Evolutionary conservation across 176 grass and related monocot genomes (phyloP).

Genomic region (Leersia perrieri): DNA sequence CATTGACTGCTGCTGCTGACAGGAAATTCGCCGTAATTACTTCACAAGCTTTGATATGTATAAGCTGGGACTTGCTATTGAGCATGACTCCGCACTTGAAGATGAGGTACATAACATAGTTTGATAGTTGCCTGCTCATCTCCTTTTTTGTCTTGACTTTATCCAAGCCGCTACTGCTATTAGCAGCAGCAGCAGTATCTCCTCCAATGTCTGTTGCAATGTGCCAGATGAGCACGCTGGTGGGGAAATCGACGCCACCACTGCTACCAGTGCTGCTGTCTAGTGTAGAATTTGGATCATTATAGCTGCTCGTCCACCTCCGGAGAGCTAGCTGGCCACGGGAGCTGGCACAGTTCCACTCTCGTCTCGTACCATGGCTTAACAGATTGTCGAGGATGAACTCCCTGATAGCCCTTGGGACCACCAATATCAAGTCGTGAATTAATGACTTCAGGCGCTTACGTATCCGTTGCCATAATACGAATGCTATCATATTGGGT

Average conservation of each 20-base stretch:
- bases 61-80: too few relatives aligned
- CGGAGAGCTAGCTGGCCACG: not conserved
- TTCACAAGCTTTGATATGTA: not conserved
- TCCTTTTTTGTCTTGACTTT: too few relatives aligned
- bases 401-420: not conserved
- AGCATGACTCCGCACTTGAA: too few relatives aligned
- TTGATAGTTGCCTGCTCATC: too few relatives aligned
- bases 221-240: not conserved
- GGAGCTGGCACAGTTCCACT: not conserved
- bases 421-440: too few relatives aligned
- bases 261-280: not conserved
- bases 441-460: rapidly evolving
- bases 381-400: not conserved
- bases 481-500: too few relatives aligned
- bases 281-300: not conserved
- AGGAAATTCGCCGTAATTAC: not conserved
- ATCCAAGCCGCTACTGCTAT: too few relatives aligned
- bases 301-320: too few relatives aligned
- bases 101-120: too few relatives aligned
- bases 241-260: not conserved
- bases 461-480: not conserved
- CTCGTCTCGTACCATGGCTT: rapidly evolving
- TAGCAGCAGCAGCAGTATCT: not conserved
- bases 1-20: not conserved
- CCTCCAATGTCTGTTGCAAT: conserved; percentile 4